A percentile compares a stretch with the other conserved stretches of the same genome.
Evolutionary conservation across 176 grass and related monocot genomes (phyloP).

Genomic region (Secale cereale): DNA sequence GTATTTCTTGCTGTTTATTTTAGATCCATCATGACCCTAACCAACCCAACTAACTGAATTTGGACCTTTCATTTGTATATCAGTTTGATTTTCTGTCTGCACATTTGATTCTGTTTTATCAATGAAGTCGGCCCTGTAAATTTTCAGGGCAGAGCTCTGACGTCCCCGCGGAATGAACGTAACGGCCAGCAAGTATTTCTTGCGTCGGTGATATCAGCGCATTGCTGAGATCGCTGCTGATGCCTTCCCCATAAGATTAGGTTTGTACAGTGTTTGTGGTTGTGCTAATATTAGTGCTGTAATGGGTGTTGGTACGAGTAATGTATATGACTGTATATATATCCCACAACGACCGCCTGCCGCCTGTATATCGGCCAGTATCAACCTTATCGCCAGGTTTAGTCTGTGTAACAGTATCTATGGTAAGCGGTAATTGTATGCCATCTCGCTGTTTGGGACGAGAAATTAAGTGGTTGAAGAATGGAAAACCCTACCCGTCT

Average conservation of each 20-base stretch:
- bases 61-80: neutral
- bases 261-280: constrained; percentile 49
- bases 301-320: constrained; percentile 32
- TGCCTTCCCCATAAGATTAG: constrained; percentile 45
- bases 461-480: constrained; percentile 20
- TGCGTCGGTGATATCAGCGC: constrained; percentile 41
- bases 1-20: neutral
- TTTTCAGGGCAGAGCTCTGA: constrained; percentile 40
- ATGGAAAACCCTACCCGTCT: neutral
- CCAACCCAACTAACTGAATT: neutral
- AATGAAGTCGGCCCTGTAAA: constrained; percentile 10
- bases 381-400: constrained; percentile 19
- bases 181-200: constrained; percentile 27
- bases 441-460: constrained; percentile 24
- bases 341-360: constrained; percentile 7
- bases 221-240: constrained; percentile 38
- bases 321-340: constrained; percentile 54
- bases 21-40: neutral
- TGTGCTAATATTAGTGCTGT: constrained; percentile 30
- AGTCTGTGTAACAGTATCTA: constrained; percentile 14
- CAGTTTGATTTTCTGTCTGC: neutral
- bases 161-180: constrained; percentile 38
- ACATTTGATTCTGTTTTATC: neutral
- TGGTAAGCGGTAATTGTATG: constrained; percentile 23
- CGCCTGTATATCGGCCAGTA: constrained; percentile 33